Percentiles rank a stretch among this genome's conserved stretches.
These are phyloP conservation scores for Phyllosticta paracitricarpa DNA, from an alignment of 2,329 filamentous ascomycete genomes.

Conservation along the genomic window DNA sequence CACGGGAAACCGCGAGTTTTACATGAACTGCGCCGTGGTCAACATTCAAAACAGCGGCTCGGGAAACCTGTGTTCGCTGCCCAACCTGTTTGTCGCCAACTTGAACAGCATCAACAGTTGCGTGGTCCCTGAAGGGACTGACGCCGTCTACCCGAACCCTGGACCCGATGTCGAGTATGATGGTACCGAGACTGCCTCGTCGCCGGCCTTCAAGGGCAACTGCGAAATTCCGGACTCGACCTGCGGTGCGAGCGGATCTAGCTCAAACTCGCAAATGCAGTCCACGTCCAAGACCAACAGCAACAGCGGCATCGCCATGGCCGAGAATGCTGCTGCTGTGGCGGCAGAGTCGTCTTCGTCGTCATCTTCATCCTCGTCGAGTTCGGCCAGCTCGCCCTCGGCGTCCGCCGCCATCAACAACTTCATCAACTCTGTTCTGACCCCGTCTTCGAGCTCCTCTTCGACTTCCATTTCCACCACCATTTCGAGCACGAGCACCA, in stretches of 20 bases:
- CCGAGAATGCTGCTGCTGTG: background rate
- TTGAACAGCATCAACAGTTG: constrained; percentile 32
- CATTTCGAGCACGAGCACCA: constrained; percentile 4
- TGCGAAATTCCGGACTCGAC: constrained; percentile 19
- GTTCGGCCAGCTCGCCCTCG: background rate
- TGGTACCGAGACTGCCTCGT: constrained; percentile 21
- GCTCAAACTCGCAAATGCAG: background rate
- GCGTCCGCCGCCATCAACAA: background rate
- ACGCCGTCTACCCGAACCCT: constrained; percentile 32
- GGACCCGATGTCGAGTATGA: constrained; percentile 32
- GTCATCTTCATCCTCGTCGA: background rate
- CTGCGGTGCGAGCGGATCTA: background rate
- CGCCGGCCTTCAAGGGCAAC: constrained; percentile 16
- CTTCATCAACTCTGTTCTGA: constrained; percentile 1
- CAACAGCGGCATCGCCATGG: background rate
- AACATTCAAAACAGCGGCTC: constrained; percentile 39
- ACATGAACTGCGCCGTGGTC: constrained; percentile 74
- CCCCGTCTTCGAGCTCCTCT: background rate
- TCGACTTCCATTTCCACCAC: background rate
- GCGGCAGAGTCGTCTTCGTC: background rate
- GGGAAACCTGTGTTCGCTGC: constrained; percentile 23
- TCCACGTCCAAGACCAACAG: background rate
- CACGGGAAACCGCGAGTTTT: constrained; percentile 71
- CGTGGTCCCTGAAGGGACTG: constrained; percentile 25
- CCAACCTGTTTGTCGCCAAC: constrained; percentile 36